Percentiles rank a stretch among this genome's conserved stretches.
These are phyloP conservation scores for Naganishia randhawae DNA, from an alignment of 768 basidiomycete genomes.

Conservation along the genomic window DNA sequence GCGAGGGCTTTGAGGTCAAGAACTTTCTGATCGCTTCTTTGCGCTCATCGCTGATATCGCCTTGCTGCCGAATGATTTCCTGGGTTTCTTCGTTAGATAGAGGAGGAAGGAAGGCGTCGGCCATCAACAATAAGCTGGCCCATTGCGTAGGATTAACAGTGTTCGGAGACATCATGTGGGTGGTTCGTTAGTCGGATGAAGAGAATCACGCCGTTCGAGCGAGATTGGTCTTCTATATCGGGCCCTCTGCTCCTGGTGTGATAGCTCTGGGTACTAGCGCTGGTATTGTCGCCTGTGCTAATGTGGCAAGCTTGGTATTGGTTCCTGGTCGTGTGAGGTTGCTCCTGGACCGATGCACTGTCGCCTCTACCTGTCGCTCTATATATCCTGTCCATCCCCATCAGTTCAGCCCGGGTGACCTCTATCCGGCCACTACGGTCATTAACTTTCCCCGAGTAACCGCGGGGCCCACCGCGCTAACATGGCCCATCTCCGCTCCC, in stretches of 20 bases:
- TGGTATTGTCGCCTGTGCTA: too few relatives aligned
- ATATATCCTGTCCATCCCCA: too few relatives aligned
- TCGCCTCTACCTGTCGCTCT: too few relatives aligned
- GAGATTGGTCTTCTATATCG: too few relatives aligned
- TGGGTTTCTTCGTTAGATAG: conserved; percentile 5
- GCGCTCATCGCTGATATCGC: not conserved
- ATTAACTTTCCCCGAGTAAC: not conserved
- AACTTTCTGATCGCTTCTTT: not conserved
- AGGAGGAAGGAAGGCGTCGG: conserved; percentile 23
- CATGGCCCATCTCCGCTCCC: too few relatives aligned
- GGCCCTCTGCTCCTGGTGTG: too few relatives aligned
- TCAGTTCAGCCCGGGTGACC: too few relatives aligned
- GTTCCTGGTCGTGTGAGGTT: too few relatives aligned
- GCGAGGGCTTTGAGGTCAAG: conserved; percentile 5
- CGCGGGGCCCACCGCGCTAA: conserved; percentile 1
- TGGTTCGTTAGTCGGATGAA: not conserved
- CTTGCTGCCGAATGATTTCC: conserved; percentile 5
- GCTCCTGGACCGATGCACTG: too few relatives aligned
- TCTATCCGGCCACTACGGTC: not conserved
- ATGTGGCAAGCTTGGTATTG: too few relatives aligned
- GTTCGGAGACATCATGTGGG: not conserved
- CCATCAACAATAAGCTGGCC: conserved; percentile 22
- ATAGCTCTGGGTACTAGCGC: too few relatives aligned
- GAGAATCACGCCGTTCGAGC: too few relatives aligned
- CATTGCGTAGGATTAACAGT: conserved; percentile 16